Percentiles rank a stretch among this genome's conserved stretches.
Conservation (phyloP, 2,329 filamentous ascomycete genomes). For the Colletotrichum aenigma region DNA sequence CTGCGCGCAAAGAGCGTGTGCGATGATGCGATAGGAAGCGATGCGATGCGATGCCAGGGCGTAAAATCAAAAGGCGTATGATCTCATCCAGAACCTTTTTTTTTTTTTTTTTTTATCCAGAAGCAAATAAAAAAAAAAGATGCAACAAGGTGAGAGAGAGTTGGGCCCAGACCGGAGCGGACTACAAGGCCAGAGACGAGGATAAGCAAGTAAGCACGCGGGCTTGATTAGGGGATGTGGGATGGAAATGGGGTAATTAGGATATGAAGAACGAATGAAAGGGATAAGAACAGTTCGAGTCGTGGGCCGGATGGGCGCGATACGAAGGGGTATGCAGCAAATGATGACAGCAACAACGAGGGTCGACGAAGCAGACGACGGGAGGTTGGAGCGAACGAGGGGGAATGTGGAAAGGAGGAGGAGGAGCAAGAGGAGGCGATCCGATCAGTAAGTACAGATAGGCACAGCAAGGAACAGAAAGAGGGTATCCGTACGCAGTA, state of each 20-base stretch:
- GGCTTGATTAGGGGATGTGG: not conserved
- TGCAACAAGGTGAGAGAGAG: not conserved
- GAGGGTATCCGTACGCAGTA: not conserved
- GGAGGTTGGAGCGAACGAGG: slow-evolving; percentile 18
- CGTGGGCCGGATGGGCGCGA: slow-evolving; percentile 10
- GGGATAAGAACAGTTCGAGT: not conserved
- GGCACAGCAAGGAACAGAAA: not conserved
- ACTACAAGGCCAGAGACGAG: not conserved
- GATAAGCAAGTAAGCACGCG: not conserved
- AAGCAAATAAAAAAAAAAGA: slow-evolving; percentile 7
- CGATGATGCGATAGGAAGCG: not conserved
- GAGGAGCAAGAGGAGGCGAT: slow-evolving; percentile 18
- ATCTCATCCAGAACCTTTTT: slow-evolving; percentile 21
- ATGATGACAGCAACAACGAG: slow-evolving; percentile 18
- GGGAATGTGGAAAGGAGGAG: slow-evolving; percentile 21
- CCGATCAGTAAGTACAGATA: not conserved
- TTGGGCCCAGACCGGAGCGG: not conserved
- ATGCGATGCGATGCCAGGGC: not conserved
- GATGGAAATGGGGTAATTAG: slow-evolving; percentile 9
- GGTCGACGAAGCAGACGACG: slow-evolving; percentile 16
- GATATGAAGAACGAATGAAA: slow-evolving; percentile 14
- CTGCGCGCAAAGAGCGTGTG: not conserved
- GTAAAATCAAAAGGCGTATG: slow-evolving; percentile 13
- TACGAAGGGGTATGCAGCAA: slow-evolving; percentile 10
- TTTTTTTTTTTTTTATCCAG: slow-evolving; percentile 14